Evolutionary conservation across 768 basidiomycete species (phyloP).

Genomic region (Phylloporus arenicola): DNA sequence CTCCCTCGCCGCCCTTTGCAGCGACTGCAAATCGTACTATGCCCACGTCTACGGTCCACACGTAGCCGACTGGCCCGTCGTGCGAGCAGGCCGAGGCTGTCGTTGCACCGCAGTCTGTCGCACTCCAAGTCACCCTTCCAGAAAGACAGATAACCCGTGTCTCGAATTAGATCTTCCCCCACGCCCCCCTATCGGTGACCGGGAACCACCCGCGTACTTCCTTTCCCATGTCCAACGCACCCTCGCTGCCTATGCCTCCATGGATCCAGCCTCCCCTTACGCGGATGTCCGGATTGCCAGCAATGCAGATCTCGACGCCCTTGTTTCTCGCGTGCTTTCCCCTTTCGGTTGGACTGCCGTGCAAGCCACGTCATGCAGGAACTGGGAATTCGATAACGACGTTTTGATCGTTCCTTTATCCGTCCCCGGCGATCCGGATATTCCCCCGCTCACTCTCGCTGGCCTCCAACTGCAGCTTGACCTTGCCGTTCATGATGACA

Average conservation of each 20-base stretch:
- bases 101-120: conserved; percentile 34
- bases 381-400: conserved; percentile 28
- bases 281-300: conserved; percentile 16
- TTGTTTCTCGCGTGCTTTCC: conserved; percentile 37
- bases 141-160: conserved; percentile 12
- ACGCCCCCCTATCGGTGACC: conserved; percentile 31
- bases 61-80: conserved; percentile 51
- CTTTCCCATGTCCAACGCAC: conserved; percentile 37
- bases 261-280: conserved; percentile 29
- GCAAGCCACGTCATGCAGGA: conserved; percentile 10
- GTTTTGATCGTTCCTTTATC: conserved; percentile 19
- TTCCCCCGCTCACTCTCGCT: conserved; percentile 9
- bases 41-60: conserved; percentile 49
- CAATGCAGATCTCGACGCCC: conserved; percentile 38
- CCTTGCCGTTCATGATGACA: conserved; percentile 20
- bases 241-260: conserved; percentile 44
- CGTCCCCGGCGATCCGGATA: background rate
- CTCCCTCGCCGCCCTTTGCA: conserved; percentile 34
- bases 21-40: conserved; percentile 47
- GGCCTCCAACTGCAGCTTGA: conserved; percentile 25
- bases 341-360: conserved; percentile 38
- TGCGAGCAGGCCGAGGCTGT: conserved; percentile 41
- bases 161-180: conserved; percentile 17
- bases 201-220: conserved; percentile 30
- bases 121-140: conserved; percentile 4